Evolutionary conservation across 495 filamentous ascomycete genomes (phyloP).

Genomic region (Penicillium salamii): DNA sequence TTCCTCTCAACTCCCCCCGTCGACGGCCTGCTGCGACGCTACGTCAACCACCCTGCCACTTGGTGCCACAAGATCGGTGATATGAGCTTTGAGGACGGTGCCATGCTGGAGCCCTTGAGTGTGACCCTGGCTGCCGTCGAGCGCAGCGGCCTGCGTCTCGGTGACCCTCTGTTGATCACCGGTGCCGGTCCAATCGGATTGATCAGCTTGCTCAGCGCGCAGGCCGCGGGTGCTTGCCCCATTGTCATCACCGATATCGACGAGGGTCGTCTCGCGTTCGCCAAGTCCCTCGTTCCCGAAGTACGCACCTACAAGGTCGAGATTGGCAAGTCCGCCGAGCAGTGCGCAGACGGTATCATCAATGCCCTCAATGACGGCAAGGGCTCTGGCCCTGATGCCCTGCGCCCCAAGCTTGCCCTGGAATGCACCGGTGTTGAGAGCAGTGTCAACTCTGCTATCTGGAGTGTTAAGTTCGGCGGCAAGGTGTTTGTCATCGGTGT

Average conservation of each 20-base stretch:
- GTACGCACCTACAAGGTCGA: slow-evolving; percentile 78
- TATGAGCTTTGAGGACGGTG: slow-evolving; percentile 87
- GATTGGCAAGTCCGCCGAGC: slow-evolving; percentile 60
- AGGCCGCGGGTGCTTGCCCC: slow-evolving; percentile 80
- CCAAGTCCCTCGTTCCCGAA: slow-evolving; percentile 69
- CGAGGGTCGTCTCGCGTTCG: slow-evolving; percentile 76
- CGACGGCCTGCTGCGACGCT: slow-evolving; percentile 82
- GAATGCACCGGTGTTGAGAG: slow-evolving; percentile 95
- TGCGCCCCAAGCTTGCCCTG: slow-evolving; percentile 72
- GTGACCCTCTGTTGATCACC: slow-evolving; percentile 81
- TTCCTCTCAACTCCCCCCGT: slow-evolving; percentile 90
- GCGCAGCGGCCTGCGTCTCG: slow-evolving; percentile 70
- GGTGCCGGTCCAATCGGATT: slow-evolving; percentile 90
- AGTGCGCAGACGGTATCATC: slow-evolving; percentile 65
- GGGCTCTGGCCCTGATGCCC: slow-evolving; percentile 55
- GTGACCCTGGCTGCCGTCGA: slow-evolving; percentile 84
- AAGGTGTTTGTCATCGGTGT: slow-evolving; percentile 94
- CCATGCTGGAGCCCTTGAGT: slow-evolving; percentile 80
- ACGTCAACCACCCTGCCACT: slow-evolving; percentile 86
- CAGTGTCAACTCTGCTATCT: slow-evolving; percentile 79
- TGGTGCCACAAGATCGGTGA: slow-evolving; percentile 92
- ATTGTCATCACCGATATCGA: slow-evolving; percentile 93
- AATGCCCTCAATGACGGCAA: slow-evolving; percentile 43
- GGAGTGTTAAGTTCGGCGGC: slow-evolving; percentile 85
- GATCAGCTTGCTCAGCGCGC: slow-evolving; percentile 75